phyloP scores from a whole-genome alignment of 495 filamentous ascomycete species.

The Neurospora cerealis region DNA sequence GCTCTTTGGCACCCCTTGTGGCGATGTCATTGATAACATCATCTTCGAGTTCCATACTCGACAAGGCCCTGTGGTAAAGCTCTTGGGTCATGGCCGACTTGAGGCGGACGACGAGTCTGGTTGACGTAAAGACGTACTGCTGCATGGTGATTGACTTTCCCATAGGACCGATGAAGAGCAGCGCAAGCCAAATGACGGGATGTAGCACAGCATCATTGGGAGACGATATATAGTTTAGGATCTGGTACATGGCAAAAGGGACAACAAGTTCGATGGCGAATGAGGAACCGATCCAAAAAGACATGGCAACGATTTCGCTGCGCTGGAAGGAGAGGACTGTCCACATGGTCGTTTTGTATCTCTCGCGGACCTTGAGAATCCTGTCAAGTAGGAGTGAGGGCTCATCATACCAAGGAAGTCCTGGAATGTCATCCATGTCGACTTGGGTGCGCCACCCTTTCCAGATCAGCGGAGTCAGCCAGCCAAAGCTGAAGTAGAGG shows the following conservation, averaged over 20 bases:
- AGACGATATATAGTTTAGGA: conserved; percentile 31
- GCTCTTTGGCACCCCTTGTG: conserved; percentile 17
- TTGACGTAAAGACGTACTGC: conserved; percentile 40
- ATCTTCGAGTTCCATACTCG: conserved; percentile 34
- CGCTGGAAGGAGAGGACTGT: conserved; percentile 29
- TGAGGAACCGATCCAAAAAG: conserved; percentile 21
- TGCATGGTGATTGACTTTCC: conserved; percentile 33
- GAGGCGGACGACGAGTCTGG: conserved; percentile 35
- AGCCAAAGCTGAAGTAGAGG: conserved; percentile 39
- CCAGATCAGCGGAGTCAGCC: conserved; percentile 37
- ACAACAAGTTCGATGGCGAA: conserved; percentile 31
- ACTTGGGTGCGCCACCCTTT: conserved; percentile 31
- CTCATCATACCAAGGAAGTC: conserved; percentile 41
- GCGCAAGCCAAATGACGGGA: conserved; percentile 34
- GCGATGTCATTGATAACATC: conserved; percentile 26
- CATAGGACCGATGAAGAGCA: conserved; percentile 35
- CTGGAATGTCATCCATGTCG: conserved; percentile 36
- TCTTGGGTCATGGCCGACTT: conserved; percentile 40
- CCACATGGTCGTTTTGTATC: conserved; percentile 30
- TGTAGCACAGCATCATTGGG: conserved; percentile 24
- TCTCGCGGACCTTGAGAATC: conserved; percentile 27
- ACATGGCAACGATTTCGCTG: conserved; percentile 30
- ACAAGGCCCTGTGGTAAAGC: conserved; percentile 40
- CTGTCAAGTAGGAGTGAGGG: conserved; percentile 30
- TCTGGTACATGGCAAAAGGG: conserved; percentile 35